Conservation (phyloP, 2,329 filamentous ascomycete species). For the Ophiostoma perfectum region DNA sequence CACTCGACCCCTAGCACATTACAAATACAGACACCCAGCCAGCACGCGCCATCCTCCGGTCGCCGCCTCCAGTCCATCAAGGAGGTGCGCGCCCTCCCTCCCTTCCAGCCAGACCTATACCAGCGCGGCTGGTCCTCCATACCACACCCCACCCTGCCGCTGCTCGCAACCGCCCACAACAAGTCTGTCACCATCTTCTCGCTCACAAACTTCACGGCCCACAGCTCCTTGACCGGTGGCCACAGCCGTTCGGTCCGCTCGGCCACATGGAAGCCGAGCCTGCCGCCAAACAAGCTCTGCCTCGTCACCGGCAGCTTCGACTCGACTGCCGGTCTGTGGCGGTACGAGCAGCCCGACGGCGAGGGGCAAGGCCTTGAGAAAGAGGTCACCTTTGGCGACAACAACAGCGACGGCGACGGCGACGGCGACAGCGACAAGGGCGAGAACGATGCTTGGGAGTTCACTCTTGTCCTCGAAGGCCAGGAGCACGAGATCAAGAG, state of each 20-base stretch:
- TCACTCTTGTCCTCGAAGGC: constrained; percentile 85
- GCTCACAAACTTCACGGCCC: constrained; percentile 69
- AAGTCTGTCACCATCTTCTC: constrained; percentile 89
- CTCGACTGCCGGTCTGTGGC: constrained; percentile 81
- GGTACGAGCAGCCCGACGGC: constrained; percentile 50
- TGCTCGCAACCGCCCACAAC: constrained; percentile 82
- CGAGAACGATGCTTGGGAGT: constrained; percentile 81
- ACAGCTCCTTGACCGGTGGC: constrained; percentile 76
- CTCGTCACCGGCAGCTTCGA: constrained; percentile 93
- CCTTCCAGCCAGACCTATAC: constrained; percentile 53
- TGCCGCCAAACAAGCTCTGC: constrained; percentile 59
- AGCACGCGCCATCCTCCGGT: not conserved
- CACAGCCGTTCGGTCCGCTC: constrained; percentile 87
- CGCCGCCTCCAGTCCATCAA: constrained; percentile 15
- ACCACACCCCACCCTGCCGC: constrained; percentile 79
- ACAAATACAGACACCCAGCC: not conserved
- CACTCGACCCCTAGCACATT: not conserved
- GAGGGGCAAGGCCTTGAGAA: constrained; percentile 35
- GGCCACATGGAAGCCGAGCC: constrained; percentile 78
- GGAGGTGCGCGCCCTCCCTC: constrained; percentile 41
- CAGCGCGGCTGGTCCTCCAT: constrained; percentile 79
- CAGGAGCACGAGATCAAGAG: constrained; percentile 92
- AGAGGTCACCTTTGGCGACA: constrained; percentile 34
- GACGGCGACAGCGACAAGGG: constrained; percentile 39
- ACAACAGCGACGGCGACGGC: constrained; percentile 31